Conservation (phyloP, 345 rosid species). For the Cardiospermum halicacabum region DNA sequence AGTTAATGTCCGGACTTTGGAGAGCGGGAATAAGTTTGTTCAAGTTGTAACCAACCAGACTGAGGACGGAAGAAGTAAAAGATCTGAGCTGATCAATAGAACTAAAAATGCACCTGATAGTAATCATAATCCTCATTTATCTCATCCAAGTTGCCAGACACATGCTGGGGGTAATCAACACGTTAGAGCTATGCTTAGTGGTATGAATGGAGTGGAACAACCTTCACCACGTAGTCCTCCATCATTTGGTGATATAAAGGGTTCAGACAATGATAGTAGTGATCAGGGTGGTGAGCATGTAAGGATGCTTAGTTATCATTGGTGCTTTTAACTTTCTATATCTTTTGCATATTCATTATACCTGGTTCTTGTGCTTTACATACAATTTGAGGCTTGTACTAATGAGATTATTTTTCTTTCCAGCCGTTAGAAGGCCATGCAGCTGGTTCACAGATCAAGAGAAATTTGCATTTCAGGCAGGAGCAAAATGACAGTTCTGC, state of each 20-base stretch:
- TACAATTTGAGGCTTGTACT: neutral
- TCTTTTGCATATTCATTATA: neutral
- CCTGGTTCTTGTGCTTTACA: neutral
- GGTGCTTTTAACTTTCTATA: neutral
- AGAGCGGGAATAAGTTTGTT: neutral
- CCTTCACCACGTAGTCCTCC: slow-evolving; percentile 43
- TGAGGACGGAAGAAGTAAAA: slow-evolving; percentile 22
- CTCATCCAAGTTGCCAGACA: slow-evolving; percentile 17
- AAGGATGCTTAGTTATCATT: slow-evolving; percentile 16
- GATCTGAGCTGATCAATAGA: slow-evolving; percentile 16
- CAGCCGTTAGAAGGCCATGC: slow-evolving; percentile 35
- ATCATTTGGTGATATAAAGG: slow-evolving; percentile 42
- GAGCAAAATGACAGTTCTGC: slow-evolving; percentile 27
- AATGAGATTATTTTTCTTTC: neutral
- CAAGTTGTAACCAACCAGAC: slow-evolving; percentile 4
- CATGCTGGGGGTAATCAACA: slow-evolving; percentile 14
- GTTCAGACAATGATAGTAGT: slow-evolving; percentile 41
- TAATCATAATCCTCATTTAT: slow-evolving; percentile 15
- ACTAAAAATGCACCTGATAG: slow-evolving; percentile 14
- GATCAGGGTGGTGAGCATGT: slow-evolving; percentile 34
- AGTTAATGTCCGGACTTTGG: slow-evolving; percentile 18
- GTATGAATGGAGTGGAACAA: slow-evolving; percentile 26
- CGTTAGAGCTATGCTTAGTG: slow-evolving; percentile 16
- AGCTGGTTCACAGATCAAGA: slow-evolving; percentile 20
- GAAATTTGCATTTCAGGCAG: slow-evolving; percentile 21